Conservation (phyloP, 2,329 filamentous ascomycete genomes). For the Colletotrichum horii region DNA sequence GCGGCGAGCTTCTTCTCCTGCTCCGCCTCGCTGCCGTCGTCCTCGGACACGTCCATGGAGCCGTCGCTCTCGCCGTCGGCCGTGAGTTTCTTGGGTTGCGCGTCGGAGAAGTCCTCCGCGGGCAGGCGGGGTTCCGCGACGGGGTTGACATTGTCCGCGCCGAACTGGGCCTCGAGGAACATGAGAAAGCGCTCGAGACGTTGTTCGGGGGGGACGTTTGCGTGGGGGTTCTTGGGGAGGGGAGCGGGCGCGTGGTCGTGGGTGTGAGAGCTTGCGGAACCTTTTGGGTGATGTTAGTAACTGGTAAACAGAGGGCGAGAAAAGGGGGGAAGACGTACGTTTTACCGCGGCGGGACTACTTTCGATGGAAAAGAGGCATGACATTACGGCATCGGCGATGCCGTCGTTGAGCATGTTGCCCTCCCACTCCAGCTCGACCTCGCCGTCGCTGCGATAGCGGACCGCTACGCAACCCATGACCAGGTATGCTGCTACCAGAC, state of each 20-base stretch:
- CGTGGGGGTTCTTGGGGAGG: conserved; percentile 71
- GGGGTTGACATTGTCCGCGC: conserved; percentile 78
- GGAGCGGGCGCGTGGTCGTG: conserved; percentile 28
- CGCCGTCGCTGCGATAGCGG: conserved; percentile 76
- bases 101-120: conserved; percentile 15
- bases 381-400: conserved; percentile 96
- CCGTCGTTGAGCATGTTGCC: conserved; percentile 97
- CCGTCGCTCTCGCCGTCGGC: conserved; percentile 25
- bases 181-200: conserved; percentile 86
- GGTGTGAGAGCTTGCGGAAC: conserved; percentile 63
- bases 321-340: conserved; percentile 67
- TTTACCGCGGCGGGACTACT: conserved; percentile 94
- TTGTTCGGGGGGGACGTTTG: conserved; percentile 73
- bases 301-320: conserved; percentile 27
- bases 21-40: conserved; percentile 33
- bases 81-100: conserved; percentile 34
- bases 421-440: conserved; percentile 95
- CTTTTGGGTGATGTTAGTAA: conserved; percentile 42
- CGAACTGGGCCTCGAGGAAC: conserved; percentile 98
- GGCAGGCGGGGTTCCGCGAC: conserved; percentile 70
- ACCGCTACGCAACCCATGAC: conserved; percentile 93
- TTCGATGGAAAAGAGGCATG: conserved; percentile 89
- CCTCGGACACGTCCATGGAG: conserved; percentile 20
- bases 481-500: conserved; percentile 61
- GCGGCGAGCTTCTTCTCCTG: conserved; percentile 50